Evolutionary conservation across 345 rosid species (phyloP).

Genomic region (Excoecaria agallocha): DNA sequence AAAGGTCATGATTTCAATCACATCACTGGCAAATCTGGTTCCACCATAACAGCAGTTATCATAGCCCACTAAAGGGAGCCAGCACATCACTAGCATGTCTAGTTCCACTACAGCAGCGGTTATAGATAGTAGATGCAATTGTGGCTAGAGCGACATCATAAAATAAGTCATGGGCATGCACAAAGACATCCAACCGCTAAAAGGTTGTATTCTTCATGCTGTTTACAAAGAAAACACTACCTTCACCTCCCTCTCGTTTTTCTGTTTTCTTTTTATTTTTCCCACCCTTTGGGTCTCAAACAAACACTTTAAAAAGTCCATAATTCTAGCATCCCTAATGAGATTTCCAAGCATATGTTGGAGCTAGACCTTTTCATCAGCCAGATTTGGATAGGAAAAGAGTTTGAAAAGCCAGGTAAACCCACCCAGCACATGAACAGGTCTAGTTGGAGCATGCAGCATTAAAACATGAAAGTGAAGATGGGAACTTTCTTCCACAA

Average conservation of each 20-base stretch:
- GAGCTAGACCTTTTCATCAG: background rate
- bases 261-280: too few species aligned
- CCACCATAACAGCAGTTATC: background rate
- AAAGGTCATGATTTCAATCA: background rate
- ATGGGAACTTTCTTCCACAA: background rate
- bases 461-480: slow-evolving; percentile 1
- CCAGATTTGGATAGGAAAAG: too few species aligned
- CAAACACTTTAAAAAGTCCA: background rate
- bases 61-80: too few species aligned
- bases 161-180: background rate
- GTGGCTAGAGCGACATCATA: background rate
- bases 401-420: too few species aligned
- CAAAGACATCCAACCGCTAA: background rate
- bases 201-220: background rate
- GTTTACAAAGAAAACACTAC: background rate
- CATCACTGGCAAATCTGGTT: background rate
- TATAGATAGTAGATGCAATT: too few species aligned
- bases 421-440: too few species aligned
- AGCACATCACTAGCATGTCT: background rate
- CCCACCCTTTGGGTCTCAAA: too few species aligned
- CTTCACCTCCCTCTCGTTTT: too few species aligned
- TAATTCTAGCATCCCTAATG: background rate
- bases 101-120: background rate
- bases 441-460: background rate
- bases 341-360: background rate